Conservation (phyloP, 129 eudicot species). For the Mikania micrantha region DNA sequence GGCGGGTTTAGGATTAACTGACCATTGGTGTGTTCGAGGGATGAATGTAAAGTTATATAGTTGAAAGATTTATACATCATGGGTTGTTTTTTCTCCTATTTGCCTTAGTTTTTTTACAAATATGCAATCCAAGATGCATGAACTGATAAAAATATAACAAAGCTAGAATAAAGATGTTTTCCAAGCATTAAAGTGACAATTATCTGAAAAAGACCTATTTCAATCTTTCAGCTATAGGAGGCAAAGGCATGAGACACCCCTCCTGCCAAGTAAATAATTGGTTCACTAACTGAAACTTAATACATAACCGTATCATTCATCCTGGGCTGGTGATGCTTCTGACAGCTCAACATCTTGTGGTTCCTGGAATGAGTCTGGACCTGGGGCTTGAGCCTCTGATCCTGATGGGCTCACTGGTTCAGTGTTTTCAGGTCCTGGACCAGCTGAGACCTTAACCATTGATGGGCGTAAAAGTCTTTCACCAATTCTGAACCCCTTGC, state of each 20-base stretch:
- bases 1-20: conserved; percentile 10
- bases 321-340: conserved; percentile 25
- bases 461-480: conserved; percentile 79
- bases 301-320: conserved; percentile 23
- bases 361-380: conserved; percentile 22
- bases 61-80: conserved; percentile 17
- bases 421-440: conserved; percentile 64
- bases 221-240: conserved; percentile 28
- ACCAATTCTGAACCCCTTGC: conserved; percentile 70
- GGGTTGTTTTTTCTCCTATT: conserved; percentile 11
- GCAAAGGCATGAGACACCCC: conserved; percentile 37
- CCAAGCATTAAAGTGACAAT: conserved; percentile 18
- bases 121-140: not conserved
- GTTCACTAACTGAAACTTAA: conserved; percentile 26
- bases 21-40: conserved; percentile 2
- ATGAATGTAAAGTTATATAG: conserved; percentile 23
- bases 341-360: conserved; percentile 27
- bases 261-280: conserved; percentile 23
- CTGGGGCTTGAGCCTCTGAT: conserved; percentile 15
- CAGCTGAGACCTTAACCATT: conserved; percentile 89
- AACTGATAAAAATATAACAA: conserved; percentile 5
- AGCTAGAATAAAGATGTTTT: not conserved
- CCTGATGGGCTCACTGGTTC: conserved; percentile 27
- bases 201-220: conserved; percentile 7
- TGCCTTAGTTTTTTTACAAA: not conserved